Percentiles rank a stretch among this genome's conserved stretches.
phyloP scores from a whole-genome alignment of 805 yeast genomes.

The Yarrowia bubula region DNA sequence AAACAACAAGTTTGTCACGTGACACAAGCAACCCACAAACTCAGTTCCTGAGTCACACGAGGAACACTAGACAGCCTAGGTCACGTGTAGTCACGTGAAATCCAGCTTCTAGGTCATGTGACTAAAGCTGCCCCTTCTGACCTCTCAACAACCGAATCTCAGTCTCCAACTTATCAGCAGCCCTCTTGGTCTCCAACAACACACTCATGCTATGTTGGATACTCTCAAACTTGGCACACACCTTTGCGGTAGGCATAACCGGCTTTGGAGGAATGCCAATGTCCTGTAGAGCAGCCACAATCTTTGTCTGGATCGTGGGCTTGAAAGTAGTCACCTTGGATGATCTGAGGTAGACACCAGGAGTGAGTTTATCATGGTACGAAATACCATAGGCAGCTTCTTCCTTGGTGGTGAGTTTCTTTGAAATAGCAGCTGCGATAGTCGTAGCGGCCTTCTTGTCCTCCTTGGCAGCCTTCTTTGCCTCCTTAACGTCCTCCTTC shows the following conservation, averaged over 20 bases:
- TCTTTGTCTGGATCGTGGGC: slow-evolving; percentile 67
- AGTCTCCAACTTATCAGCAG: slow-evolving; percentile 80
- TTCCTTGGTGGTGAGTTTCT: slow-evolving; percentile 67
- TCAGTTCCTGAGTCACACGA: not conserved
- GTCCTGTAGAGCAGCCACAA: slow-evolving; percentile 65
- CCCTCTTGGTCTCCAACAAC: slow-evolving; percentile 79
- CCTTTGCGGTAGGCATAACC: slow-evolving; percentile 78
- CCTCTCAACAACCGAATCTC: slow-evolving; percentile 53
- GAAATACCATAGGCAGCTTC: slow-evolving; percentile 81
- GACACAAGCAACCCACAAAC: not conserved
- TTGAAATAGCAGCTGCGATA: slow-evolving; percentile 38
- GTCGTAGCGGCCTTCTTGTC: slow-evolving; percentile 33
- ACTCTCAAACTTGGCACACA: slow-evolving; percentile 73
- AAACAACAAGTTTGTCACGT: not conserved
- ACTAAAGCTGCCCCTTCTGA: not conserved
- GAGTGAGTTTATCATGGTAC: slow-evolving; percentile 55
- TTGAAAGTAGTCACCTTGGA: slow-evolving; percentile 73
- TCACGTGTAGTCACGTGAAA: not conserved
- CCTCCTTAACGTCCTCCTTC: slow-evolving; percentile 12
- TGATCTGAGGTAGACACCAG: slow-evolving; percentile 84
- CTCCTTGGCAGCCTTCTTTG: slow-evolving; percentile 29
- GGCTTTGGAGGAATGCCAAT: slow-evolving; percentile 79
- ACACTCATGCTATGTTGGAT: slow-evolving; percentile 66
- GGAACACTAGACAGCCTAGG: no score
- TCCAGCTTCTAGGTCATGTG: not conserved